Evolutionary conservation across 139 green algal species (phyloP), one percentile per base, ranked within the genome.

Genomic region (Deuterostichococcus epilithicus): DNA sequence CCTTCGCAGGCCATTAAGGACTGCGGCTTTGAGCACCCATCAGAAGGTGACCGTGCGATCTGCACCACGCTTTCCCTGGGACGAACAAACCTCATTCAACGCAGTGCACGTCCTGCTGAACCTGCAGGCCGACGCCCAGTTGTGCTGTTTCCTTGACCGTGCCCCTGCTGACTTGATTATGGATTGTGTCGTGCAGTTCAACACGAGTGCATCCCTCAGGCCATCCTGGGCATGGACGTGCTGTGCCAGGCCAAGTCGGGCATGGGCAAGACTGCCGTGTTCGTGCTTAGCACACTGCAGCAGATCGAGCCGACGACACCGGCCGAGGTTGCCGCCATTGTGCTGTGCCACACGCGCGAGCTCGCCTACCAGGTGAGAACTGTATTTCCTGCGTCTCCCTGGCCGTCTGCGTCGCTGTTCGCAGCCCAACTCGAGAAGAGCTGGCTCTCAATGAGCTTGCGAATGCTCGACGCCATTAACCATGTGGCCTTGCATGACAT

Each of bases 241-340:
- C 88, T 99, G 13, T 99, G 96, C 86, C 96, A 99, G 84, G 96
- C 96, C 37, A 99, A 99, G 92, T 98, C 93, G 15, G 96, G 96
- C 67, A 99, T 99, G 96, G 96, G 96, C 59, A 99, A 99, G 91
- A 99, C 96, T 1, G 96, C 96, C 5, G 96, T 99, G 13, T 99
- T 99, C 81, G 95, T 98, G n/a, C 87, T 99, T 42, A 91, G 94
- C n/a, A 88, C 96, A 36, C 89, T 99, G 52, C 96, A 99, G 86
- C 95, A 99, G 83, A 86, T 99, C 25, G 91, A 97, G 78, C 81
- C 83, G 6, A 82, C 84, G 23, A 44, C 5, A 5, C 81, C 87
- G 23, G 85, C 84, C 18, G 84, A 97, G 77, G 90, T 97, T 22
- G 80, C 82, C 26, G 94, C 92, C 23, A 66, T 99, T 28, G 83